A percentile compares a stretch with the other conserved stretches of the same genome.
Conservation (phyloP, 1,139 yeast species). For the Taphrina deformans region DNA sequence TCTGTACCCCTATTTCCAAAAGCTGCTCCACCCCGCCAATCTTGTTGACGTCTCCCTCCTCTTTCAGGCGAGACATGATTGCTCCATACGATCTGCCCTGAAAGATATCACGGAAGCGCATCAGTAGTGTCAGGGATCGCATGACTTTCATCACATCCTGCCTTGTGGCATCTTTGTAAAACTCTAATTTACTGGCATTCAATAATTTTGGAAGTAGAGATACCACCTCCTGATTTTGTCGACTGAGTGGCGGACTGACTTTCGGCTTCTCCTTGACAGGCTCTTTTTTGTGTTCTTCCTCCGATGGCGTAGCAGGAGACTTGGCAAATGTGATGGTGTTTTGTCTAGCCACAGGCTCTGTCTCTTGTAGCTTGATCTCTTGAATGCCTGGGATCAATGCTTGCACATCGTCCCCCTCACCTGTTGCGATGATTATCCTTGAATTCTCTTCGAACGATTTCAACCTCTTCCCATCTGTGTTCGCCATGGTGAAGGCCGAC, state of each 20-base stretch:
- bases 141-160: conserved; percentile 4
- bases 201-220: neutral
- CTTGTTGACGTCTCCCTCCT: conserved; percentile 15
- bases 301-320: neutral
- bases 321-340: neutral
- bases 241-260: neutral
- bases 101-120: conserved; percentile 9
- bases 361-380: neutral
- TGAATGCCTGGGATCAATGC: neutral
- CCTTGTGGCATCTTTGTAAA: conserved; percentile 8
- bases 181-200: neutral
- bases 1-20: conserved; percentile 6
- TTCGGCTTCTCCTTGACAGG: neutral
- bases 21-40: conserved; percentile 13
- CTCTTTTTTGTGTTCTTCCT: neutral
- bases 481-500: neutral
- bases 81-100: neutral
- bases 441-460: neutral
- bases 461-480: neutral
- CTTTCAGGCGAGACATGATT: conserved; percentile 3
- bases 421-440: neutral
- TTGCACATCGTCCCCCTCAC: neutral
- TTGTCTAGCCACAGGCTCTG: neutral
- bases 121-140: conserved; percentile 18
- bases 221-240: conserved; percentile 5